Percentiles rank a stretch among this genome's conserved stretches.
These are phyloP conservation scores for Alternaria sp. DNA, from an alignment of 2,329 filamentous ascomycete genomes.

Conservation along the genomic window DNA sequence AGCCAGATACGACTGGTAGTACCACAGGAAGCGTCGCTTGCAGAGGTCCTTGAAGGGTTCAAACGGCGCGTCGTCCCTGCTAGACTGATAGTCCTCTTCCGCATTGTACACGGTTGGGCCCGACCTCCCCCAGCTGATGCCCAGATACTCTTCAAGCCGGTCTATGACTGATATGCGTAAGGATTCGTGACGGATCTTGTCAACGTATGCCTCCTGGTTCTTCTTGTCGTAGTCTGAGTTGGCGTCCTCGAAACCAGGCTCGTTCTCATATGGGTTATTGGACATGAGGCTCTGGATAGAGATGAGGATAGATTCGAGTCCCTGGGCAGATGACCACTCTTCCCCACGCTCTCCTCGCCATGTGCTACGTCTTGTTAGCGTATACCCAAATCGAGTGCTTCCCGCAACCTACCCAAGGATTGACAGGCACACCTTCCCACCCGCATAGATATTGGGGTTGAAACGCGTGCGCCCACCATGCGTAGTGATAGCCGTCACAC, in stretches of 20 bases:
- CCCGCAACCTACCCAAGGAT: constrained; percentile 74
- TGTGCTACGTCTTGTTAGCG: constrained; percentile 66
- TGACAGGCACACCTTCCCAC: constrained; percentile 92
- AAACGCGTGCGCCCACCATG: constrained; percentile 89
- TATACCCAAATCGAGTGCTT: not conserved
- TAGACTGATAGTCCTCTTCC: constrained; percentile 57
- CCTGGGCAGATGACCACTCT: constrained; percentile 96
- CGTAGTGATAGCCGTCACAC: constrained; percentile 77
- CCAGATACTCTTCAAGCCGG: constrained; percentile 80
- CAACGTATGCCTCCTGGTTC: constrained; percentile 76
- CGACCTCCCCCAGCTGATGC: constrained; percentile 60
- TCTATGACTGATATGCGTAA: constrained; percentile 86
- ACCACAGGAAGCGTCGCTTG: constrained; percentile 95
- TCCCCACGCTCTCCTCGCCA: constrained; percentile 92
- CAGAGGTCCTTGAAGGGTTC: constrained; percentile 90
- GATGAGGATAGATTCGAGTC: constrained; percentile 89
- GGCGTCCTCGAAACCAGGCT: constrained; percentile 87
- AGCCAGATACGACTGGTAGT: constrained; percentile 84
- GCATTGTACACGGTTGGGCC: constrained; percentile 58
- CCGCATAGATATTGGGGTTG: constrained; percentile 95
- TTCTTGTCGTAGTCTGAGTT: constrained; percentile 74
- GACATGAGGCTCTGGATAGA: constrained; percentile 98
- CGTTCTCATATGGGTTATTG: constrained; percentile 91
- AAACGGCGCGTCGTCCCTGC: constrained; percentile 67
- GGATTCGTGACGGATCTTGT: constrained; percentile 93